Evolutionary conservation across 2,329 filamentous ascomycete genomes (phyloP).

Genomic region (Ampelomyces quisqualis): DNA sequence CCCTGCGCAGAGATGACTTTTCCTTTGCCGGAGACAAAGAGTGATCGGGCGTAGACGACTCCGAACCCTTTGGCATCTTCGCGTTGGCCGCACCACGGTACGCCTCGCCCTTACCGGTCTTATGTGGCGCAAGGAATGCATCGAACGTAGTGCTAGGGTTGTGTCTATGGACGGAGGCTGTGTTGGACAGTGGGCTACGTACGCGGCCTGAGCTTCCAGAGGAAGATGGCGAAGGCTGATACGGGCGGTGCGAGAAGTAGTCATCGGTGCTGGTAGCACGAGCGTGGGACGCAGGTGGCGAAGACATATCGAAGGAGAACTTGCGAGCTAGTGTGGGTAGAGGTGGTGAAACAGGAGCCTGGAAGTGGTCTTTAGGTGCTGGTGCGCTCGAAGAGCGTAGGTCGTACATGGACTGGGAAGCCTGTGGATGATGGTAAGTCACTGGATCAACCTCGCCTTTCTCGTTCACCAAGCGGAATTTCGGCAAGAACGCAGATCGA

Average conservation of each 20-base stretch:
- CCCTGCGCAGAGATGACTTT: not conserved
- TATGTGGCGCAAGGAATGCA: slow-evolving; percentile 26
- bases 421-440: slow-evolving; percentile 1
- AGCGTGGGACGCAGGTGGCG: not conserved
- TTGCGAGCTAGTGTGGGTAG: not conserved
- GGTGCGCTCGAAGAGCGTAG: slow-evolving; percentile 8
- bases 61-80: slow-evolving; percentile 2
- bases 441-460: slow-evolving; percentile 1
- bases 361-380: not conserved
- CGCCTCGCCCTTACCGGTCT: slow-evolving; percentile 29
- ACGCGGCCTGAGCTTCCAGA: slow-evolving; percentile 7
- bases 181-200: slow-evolving; percentile 14
- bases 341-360: not conserved
- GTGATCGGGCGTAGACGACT: not conserved
- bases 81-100: slow-evolving; percentile 15
- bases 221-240: not conserved
- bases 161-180: slow-evolving; percentile 8
- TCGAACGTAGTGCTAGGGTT: slow-evolving; percentile 28
- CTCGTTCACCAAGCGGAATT: slow-evolving; percentile 8
- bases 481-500: slow-evolving; percentile 4
- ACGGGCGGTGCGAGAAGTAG: slow-evolving; percentile 7
- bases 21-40: not conserved
- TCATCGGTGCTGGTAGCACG: slow-evolving; percentile 12
- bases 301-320: not conserved
- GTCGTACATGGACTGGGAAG: slow-evolving; percentile 7